Conservation (phyloP, 768 basidiomycete species). For the Harrya chromipes region DNA sequence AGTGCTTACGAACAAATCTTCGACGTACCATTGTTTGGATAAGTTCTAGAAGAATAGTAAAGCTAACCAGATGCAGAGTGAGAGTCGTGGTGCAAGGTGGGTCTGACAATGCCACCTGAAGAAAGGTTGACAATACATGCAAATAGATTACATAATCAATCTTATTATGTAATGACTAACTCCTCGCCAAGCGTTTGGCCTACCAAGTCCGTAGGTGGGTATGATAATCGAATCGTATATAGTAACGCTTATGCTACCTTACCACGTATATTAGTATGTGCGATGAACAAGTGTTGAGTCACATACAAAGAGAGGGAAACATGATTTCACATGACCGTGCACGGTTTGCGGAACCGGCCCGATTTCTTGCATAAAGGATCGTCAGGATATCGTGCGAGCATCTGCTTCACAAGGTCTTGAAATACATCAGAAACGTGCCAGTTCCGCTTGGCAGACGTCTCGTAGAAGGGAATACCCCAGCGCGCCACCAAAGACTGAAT, state of each 20-base stretch:
- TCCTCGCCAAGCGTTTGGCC: too few relatives aligned
- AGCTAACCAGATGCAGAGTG: constrained; percentile 1
- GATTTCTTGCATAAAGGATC: constrained; percentile 35
- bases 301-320: constrained; percentile 6
- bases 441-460: constrained; percentile 84
- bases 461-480: constrained; percentile 78
- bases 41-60: neutral
- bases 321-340: constrained; percentile 37
- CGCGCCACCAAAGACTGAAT: constrained; percentile 61
- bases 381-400: constrained; percentile 63
- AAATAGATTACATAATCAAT: constrained; percentile 5
- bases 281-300: constrained; percentile 1
- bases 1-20: neutral
- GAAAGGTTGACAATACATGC: constrained; percentile 13
- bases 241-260: constrained; percentile 7
- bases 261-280: neutral
- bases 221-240: constrained; percentile 4
- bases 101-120: constrained; percentile 11
- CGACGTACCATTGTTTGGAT: constrained; percentile 19
- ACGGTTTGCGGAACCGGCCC: constrained; percentile 26
- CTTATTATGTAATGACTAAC: constrained; percentile 1
- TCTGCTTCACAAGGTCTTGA: constrained; percentile 70
- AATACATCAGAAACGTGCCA: constrained; percentile 81
- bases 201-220: too few relatives aligned
- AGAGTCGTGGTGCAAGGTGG: constrained; percentile 23